These are phyloP conservation scores for Yamadazyma laniorum DNA, from an alignment of 805 yeast genomes.

Conservation along the genomic window DNA sequence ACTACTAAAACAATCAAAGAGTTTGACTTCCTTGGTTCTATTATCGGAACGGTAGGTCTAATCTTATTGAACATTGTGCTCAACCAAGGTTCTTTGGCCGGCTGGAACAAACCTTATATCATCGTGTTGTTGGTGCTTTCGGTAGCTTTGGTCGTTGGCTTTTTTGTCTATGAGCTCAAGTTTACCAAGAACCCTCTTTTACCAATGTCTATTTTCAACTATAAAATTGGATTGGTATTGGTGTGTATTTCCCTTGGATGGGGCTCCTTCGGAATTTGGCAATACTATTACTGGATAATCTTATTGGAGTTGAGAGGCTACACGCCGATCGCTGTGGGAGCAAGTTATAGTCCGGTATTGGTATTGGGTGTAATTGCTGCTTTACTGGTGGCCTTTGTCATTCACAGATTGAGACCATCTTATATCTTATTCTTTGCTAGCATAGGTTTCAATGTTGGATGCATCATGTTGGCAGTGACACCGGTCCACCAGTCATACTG, in stretches of 20 bases:
- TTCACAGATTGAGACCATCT: conserved; percentile 48
- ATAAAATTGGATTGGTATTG: conserved; percentile 48
- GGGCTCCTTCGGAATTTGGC: conserved; percentile 76
- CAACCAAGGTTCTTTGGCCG: conserved; percentile 73
- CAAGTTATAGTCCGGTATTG: conserved; percentile 46
- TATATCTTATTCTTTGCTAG: conserved; percentile 50
- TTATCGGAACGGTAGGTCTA: conserved; percentile 57
- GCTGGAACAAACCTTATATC: conserved; percentile 63
- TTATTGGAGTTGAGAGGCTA: conserved; percentile 49
- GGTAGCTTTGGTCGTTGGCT: conserved; percentile 35
- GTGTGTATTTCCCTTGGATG: conserved; percentile 60
- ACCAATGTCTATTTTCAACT: conserved; percentile 48
- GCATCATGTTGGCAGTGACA: conserved; percentile 49
- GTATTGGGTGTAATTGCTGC: conserved; percentile 60
- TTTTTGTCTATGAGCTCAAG: conserved; percentile 49
- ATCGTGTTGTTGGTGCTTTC: conserved; percentile 57
- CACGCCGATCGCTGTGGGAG: conserved; percentile 30
- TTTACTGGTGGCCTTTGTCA: conserved; percentile 46
- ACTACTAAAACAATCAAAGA: conserved; percentile 11
- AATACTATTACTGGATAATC: conserved; percentile 59
- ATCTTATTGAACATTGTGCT: conserved; percentile 65
- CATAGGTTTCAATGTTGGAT: conserved; percentile 54
- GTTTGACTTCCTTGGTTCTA: conserved; percentile 31
- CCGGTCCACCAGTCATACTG: conserved; percentile 63
- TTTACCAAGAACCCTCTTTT: conserved; percentile 50